Conservation (phyloP, 257 asterid genomes). For the Solanum etuberosum region DNA sequence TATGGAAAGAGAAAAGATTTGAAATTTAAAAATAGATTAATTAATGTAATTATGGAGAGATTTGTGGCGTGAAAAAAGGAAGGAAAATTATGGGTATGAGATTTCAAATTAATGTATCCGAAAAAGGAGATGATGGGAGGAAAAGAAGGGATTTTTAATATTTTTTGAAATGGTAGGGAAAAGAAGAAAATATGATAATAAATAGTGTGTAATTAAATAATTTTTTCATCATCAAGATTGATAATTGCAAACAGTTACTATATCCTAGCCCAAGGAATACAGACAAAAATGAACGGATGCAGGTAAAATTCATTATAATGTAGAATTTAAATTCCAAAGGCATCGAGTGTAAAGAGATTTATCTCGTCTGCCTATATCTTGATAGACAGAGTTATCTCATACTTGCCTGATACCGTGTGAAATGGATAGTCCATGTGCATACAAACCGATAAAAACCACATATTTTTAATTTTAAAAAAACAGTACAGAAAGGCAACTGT, state of each 20-base stretch:
- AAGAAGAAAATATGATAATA: no score
- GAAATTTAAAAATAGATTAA: no score
- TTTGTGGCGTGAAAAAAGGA: no score
- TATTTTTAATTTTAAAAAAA: not conserved
- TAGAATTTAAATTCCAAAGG: not conserved
- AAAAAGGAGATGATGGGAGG: no score
- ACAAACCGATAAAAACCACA: not conserved
- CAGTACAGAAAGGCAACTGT: not conserved
- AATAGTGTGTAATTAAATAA: no score
- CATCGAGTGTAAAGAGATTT: not conserved
- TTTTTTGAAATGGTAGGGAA: no score
- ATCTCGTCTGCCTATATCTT: not conserved
- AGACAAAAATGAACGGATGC: not conserved
- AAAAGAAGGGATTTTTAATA: no score
- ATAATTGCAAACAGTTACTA: not conserved
- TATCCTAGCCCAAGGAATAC: not conserved
- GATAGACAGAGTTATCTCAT: not conserved
- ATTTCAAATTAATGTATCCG: no score
- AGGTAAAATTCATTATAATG: not conserved
- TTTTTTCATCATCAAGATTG: not conserved
- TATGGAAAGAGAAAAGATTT: no score
- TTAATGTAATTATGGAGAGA: no score
- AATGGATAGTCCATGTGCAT: not conserved
- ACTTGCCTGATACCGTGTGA: not conserved
- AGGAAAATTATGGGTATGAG: no score